phyloP scores from a whole-genome alignment of 768 basidiomycete species.

The Rhodotorula paludigena region DNA sequence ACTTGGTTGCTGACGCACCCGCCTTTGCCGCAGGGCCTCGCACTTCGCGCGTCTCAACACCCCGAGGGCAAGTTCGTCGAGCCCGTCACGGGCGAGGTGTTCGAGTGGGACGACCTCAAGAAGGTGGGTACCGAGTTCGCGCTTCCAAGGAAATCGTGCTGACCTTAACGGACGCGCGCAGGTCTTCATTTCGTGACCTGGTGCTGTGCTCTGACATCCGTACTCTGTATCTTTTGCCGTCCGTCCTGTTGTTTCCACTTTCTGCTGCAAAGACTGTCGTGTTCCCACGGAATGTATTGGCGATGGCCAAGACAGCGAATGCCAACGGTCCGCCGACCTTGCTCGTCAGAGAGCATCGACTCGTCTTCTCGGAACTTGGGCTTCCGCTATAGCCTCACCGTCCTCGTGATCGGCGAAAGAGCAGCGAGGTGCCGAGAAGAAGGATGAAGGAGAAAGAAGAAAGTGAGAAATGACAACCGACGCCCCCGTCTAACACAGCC shows the following conservation, averaged over 20 bases:
- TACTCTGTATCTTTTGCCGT: background rate
- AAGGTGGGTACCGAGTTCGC: conserved; percentile 66
- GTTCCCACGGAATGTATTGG: no score
- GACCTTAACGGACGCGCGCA: conserved; percentile 41
- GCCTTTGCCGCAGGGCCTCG: conserved; percentile 9
- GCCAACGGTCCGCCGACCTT: no score
- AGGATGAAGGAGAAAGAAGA: no score
- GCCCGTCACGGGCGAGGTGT: conserved; percentile 65
- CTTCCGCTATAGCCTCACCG: no score
- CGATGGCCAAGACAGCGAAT: no score
- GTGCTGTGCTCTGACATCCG: background rate
- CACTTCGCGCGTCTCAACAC: conserved; percentile 55
- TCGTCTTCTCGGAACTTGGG: no score
- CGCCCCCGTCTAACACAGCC: no score
- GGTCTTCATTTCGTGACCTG: conserved; percentile 11
- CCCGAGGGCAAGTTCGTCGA: conserved; percentile 89
- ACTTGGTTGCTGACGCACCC: background rate
- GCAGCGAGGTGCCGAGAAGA: no score
- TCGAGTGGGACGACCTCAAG: conserved; percentile 61
- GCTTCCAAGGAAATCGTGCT: conserved; percentile 40
- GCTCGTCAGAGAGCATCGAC: no score
- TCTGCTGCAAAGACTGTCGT: no score
- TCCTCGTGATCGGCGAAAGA: no score
- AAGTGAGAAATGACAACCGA: background rate
- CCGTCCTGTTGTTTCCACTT: background rate